These are phyloP conservation scores for Porphyrellus cyaneotinctus DNA, from an alignment of 768 basidiomycete genomes.

Conservation along the genomic window DNA sequence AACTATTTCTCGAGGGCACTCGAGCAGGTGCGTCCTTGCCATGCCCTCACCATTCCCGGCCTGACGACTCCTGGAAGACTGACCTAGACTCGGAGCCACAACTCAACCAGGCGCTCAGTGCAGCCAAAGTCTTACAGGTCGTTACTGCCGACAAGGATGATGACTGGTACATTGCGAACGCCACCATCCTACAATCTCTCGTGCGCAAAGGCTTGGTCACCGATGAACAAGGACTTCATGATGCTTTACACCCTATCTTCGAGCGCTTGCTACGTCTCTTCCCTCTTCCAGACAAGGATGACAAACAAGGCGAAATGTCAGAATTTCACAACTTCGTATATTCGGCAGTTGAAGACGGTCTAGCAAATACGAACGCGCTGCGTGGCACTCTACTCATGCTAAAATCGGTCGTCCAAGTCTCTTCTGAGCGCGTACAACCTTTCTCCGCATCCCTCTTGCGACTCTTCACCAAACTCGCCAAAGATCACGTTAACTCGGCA, in stretches of 20 bases:
- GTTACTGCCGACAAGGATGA: constrained; percentile 81
- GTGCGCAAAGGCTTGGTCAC: constrained; percentile 82
- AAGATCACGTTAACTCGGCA: constrained; percentile 74
- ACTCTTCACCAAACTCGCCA: constrained; percentile 77
- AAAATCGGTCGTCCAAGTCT: constrained; percentile 74
- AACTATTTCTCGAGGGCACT: constrained; percentile 85
- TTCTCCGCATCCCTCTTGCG: constrained; percentile 76
- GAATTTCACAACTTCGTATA: constrained; percentile 79
- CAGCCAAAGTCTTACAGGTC: constrained; percentile 86
- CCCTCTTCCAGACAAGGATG: constrained; percentile 77
- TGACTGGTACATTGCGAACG: constrained; percentile 74
- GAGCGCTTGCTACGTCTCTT: constrained; percentile 73
- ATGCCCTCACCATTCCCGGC: neutral
- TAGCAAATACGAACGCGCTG: constrained; percentile 66
- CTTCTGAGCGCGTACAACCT: constrained; percentile 79
- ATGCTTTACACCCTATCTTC: constrained; percentile 77
- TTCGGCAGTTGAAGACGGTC: constrained; percentile 69
- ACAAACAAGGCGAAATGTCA: constrained; percentile 61
- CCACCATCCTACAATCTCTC: constrained; percentile 70
- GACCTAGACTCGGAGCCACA: constrained; percentile 66
- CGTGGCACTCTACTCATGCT: constrained; percentile 85
- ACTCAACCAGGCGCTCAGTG: constrained; percentile 67
- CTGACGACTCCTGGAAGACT: constrained; percentile 41
- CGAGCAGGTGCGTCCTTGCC: constrained; percentile 52
- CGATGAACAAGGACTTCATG: constrained; percentile 77